Base-by-base conservation (phyloP, 2,329 filamentous ascomycete species). In the Cladorrhinum sp. region DNA sequence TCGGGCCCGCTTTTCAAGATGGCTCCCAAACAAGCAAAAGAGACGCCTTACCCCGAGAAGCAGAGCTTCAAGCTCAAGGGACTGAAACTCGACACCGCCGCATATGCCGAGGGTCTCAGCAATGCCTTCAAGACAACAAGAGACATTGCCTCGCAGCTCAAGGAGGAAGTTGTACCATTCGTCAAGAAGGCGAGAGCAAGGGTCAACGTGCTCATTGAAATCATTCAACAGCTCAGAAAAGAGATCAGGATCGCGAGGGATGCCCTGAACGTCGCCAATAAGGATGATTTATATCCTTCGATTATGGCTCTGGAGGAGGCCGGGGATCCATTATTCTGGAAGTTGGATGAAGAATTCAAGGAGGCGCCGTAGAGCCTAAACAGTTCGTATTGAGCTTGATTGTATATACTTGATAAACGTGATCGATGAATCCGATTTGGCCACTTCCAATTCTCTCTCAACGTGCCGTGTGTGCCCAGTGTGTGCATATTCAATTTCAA, bases 61-160 rank as follows among this genome's bases (percentile, higher is more conserved):
- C 10, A 29, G 50, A 36, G 27, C 10, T 53, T 27, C 50, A 29
- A n/a, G n/a, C 16, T 32, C 2, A 53, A 53, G 50, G 50, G 50
- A 2, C 12, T 53, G 22, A 53, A 53, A n/a, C 10, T 53, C 25
- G 57, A 58, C 20, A 23, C 50, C 1, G 49, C 49, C 2, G 4
- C 13, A 3, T 38, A 53, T 50, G 22, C 57, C 49, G 57, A 58
- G 32, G 41, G 12, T n/a, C 57, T 58, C 49, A 54, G 5, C 50
- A 58, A 58, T 54, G 50, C 49, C 50, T 58, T 2, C 50, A 52
- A 58, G 57, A 54, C 57, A 25, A 58, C 57, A 5, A 27, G 57
- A n/a, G 57, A 58, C 25, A 12, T 58, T 29, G 49, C 57, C 9
- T 24, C 12, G 1, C 5, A 53, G 24, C 2, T 58, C 49, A 2